Evolutionary conservation across 768 basidiomycete genomes (phyloP).

Genomic region (Hypsizygus marmoreus): DNA sequence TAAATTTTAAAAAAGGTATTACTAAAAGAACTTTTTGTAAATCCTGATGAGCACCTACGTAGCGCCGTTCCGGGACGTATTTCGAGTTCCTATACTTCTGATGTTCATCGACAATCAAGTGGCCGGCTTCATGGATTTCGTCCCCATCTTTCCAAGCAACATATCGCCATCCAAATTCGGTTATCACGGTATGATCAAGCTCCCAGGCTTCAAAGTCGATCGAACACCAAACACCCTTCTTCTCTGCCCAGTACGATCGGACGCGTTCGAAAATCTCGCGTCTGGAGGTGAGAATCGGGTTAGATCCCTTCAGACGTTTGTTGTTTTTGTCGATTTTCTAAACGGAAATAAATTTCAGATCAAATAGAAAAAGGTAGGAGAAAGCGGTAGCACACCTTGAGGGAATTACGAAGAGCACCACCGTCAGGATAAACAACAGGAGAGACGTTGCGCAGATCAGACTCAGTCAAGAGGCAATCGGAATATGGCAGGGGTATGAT

Average conservation of each 20-base stretch:
- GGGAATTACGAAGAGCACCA: conserved; percentile 53
- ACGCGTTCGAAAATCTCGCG: conserved; percentile 70
- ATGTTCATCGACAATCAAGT: conserved; percentile 68
- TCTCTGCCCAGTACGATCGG: conserved; percentile 61
- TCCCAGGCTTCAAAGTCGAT: conserved; percentile 89
- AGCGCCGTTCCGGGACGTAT: conserved; percentile 64
- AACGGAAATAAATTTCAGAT: background rate
- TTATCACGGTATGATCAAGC: conserved; percentile 66
- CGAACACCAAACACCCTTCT: conserved; percentile 72
- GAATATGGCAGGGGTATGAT: conserved; percentile 76
- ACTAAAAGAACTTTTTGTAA: no score
- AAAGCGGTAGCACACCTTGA: conserved; percentile 49
- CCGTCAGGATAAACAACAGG: conserved; percentile 59
- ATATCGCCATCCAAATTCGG: conserved; percentile 81
- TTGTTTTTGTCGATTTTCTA: conserved; percentile 82
- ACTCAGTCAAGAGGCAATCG: conserved; percentile 67
- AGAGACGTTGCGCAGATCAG: conserved; percentile 58
- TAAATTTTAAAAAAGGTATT: no score
- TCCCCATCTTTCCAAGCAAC: conserved; percentile 56
- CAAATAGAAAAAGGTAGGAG: background rate
- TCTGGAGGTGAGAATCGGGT: conserved; percentile 53
- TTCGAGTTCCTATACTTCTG: conserved; percentile 55
- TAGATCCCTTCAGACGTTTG: conserved; percentile 69
- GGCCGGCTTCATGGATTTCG: conserved; percentile 51
- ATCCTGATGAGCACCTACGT: conserved; percentile 39